phyloP scores from a whole-genome alignment of 768 basidiomycete genomes.

The Boletus rubroflammeus region DNA sequence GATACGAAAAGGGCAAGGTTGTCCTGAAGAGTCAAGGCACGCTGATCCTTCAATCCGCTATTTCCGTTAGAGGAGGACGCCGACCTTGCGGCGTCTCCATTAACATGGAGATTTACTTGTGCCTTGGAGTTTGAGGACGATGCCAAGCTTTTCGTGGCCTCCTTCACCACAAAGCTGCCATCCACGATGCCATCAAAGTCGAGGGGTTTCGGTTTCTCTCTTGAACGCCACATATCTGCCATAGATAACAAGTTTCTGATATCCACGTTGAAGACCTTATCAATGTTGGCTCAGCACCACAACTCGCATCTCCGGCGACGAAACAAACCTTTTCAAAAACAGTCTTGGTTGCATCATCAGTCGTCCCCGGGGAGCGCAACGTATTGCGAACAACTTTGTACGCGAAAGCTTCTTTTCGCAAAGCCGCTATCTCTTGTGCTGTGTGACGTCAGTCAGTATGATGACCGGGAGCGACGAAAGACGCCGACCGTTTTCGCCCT shows the following conservation, averaged over 20 bases:
- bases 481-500: slow-evolving; percentile 82
- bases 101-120: slow-evolving; percentile 26
- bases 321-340: slow-evolving; percentile 79
- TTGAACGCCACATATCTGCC: slow-evolving; percentile 95
- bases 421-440: slow-evolving; percentile 88
- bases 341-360: slow-evolving; percentile 54
- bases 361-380: slow-evolving; percentile 43
- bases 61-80: slow-evolving; percentile 13
- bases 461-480: slow-evolving; percentile 11
- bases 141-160: slow-evolving; percentile 15
- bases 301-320: not conserved
- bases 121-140: slow-evolving; percentile 18
- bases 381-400: slow-evolving; percentile 78
- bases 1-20: slow-evolving; percentile 80
- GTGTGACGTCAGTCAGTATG: not conserved
- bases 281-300: not conserved
- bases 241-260: slow-evolving; percentile 87
- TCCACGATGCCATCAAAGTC: slow-evolving; percentile 74
- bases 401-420: slow-evolving; percentile 86
- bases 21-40: slow-evolving; percentile 70
- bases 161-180: slow-evolving; percentile 51
- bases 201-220: slow-evolving; percentile 82
- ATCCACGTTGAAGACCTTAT: slow-evolving; percentile 83
- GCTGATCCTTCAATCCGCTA: slow-evolving; percentile 74
- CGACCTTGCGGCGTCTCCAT: slow-evolving; percentile 7